Conservation (phyloP, 2,329 filamentous ascomycete species). For the Ceratocystiopsis brevicomis region DNA sequence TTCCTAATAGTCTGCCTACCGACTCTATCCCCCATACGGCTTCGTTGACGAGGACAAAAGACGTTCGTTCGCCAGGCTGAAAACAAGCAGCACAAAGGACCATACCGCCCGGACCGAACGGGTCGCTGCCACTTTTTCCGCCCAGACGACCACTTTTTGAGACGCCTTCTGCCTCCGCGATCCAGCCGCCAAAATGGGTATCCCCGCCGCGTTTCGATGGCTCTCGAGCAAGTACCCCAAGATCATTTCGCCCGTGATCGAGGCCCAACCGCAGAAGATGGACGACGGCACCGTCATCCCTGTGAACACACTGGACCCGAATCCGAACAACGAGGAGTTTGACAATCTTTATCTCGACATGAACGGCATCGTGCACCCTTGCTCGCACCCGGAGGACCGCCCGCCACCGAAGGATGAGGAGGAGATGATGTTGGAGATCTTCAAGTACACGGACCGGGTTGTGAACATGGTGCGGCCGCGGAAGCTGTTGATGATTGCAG, state of each 20-base stretch:
- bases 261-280: constrained; percentile 64
- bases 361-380: constrained; percentile 98
- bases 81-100: too few species aligned
- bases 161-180: too few species aligned
- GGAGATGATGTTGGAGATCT: constrained; percentile 98
- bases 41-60: too few species aligned
- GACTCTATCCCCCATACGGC: too few species aligned
- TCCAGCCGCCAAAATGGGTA: constrained; percentile 48
- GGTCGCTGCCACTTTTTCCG: too few species aligned
- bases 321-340: constrained; percentile 94
- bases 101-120: too few species aligned
- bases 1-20: too few species aligned
- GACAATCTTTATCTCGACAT: constrained; percentile 98
- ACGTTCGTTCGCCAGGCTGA: too few species aligned
- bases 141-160: too few species aligned
- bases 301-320: constrained; percentile 64
- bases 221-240: constrained; percentile 94
- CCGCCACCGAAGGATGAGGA: constrained; percentile 85
- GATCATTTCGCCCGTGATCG: constrained; percentile 80
- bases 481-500: constrained; percentile 92
- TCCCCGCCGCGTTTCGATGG: constrained; percentile 90
- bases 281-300: constrained; percentile 68
- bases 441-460: constrained; percentile 95
- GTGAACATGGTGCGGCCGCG: constrained; percentile 96
- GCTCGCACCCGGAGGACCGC: constrained; percentile 87